A percentile compares a stretch with the other conserved stretches of the same genome.
These are phyloP conservation scores for Boletus vermiculosoides DNA, from an alignment of 768 basidiomycete genomes.

Conservation along the genomic window DNA sequence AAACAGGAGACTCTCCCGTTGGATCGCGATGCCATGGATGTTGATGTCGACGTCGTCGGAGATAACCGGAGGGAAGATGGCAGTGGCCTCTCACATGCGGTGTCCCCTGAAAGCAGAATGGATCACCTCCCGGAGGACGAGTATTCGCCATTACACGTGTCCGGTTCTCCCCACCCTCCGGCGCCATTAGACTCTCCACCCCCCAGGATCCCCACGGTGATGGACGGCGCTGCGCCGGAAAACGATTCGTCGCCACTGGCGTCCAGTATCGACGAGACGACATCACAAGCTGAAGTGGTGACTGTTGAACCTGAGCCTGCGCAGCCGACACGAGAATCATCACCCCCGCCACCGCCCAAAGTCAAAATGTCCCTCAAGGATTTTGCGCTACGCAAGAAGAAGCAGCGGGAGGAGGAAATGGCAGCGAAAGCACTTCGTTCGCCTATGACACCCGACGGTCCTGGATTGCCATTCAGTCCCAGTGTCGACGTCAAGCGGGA, in stretches of 20 bases:
- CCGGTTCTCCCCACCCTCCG: conserved; percentile 3
- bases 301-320: conserved; percentile 5
- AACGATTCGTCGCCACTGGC: neutral
- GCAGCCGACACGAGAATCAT: conserved; percentile 17
- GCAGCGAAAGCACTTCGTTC: conserved; percentile 30
- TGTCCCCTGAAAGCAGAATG: neutral
- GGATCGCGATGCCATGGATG: conserved; percentile 23
- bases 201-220: neutral
- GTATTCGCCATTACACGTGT: neutral
- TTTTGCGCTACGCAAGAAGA: conserved; percentile 55
- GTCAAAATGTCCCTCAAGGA: conserved; percentile 58
- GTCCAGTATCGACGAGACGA: conserved; percentile 2
- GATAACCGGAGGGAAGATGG: neutral
- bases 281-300: conserved; percentile 10
- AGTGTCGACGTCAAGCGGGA: conserved; percentile 17
- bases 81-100: neutral
- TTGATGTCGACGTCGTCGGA: conserved; percentile 14
- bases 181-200: neutral
- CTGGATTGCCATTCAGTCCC: conserved; percentile 22
- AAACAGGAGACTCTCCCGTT: neutral
- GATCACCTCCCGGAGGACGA: neutral
- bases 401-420: conserved; percentile 47
- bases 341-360: conserved; percentile 43
- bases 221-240: neutral
- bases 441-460: conserved; percentile 16